Evolutionary conservation across 139 green algal genomes (phyloP).

Genomic region (Yamagishiella unicocca): DNA sequence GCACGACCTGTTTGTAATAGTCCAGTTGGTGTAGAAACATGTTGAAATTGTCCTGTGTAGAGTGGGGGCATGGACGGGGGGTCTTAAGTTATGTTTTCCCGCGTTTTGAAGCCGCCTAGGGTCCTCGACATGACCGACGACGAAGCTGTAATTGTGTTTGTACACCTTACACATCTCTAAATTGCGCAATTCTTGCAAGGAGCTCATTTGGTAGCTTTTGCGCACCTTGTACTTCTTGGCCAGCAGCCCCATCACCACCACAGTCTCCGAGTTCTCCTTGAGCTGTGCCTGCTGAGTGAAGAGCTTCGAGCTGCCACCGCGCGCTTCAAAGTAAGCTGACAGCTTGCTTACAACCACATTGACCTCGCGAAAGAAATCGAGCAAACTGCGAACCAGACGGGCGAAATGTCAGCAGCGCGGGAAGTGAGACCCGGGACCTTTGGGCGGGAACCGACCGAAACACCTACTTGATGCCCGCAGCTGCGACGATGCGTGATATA

Average conservation of each 20-base stretch:
- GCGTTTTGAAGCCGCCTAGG: not conserved
- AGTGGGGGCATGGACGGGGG: not conserved
- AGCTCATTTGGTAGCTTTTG: no score
- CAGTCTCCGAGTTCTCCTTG: conserved; percentile 60
- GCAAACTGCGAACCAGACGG: conserved; percentile 42
- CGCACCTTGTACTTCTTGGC: conserved; percentile 73
- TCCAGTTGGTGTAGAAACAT: conserved; percentile 37
- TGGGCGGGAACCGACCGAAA: not conserved
- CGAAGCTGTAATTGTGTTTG: no score
- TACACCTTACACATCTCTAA: no score
- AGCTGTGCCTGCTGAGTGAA: conserved; percentile 45
- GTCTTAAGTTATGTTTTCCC: no score
- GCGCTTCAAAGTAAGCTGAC: conserved; percentile 34
- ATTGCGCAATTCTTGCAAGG: no score
- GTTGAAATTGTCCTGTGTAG: conserved; percentile 44
- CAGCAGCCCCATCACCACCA: conserved; percentile 52
- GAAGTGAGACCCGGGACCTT: not conserved
- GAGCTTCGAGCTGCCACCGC: not conserved
- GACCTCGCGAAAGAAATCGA: conserved; percentile 66
- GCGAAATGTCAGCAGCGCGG: no score
- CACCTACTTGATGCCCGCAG: conserved; percentile 51
- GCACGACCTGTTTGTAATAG: conserved; percentile 51
- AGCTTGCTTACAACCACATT: conserved; percentile 58
- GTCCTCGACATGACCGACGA: no score
- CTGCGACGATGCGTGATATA: conserved; percentile 50